A percentile compares a stretch with the other conserved stretches of the same genome.
Conservation (phyloP, 371 early-diverging fungal species). For the Mortierella sp. region DNA sequence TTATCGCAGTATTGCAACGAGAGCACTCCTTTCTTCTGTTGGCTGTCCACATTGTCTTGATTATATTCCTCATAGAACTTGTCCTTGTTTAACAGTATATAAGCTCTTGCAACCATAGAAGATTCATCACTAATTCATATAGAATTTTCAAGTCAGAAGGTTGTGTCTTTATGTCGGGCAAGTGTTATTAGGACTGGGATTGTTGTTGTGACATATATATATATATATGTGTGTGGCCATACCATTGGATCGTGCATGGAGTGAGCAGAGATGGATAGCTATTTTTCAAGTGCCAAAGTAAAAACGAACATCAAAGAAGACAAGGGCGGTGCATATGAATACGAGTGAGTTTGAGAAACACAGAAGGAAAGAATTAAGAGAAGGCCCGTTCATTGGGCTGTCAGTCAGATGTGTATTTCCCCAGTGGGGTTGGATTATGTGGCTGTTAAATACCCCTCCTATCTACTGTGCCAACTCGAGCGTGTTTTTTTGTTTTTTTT, state of each 20-base stretch:
- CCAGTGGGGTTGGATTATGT: too few species aligned
- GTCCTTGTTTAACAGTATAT: background rate
- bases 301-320: too few species aligned
- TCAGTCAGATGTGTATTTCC: too few species aligned
- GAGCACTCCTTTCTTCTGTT: background rate
- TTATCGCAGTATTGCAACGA: too few species aligned
- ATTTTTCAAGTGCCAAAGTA: too few species aligned
- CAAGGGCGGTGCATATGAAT: too few species aligned
- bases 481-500: background rate
- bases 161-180: slow-evolving; percentile 13
- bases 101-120: background rate
- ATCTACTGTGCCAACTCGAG: background rate
- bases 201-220: slow-evolving; percentile 23
- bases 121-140: background rate
- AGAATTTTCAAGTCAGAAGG: background rate
- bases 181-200: slow-evolving; percentile 23
- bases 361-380: too few species aligned
- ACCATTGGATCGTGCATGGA: slow-evolving; percentile 21
- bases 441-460: background rate
- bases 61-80: too few species aligned
- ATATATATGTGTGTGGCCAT: slow-evolving; percentile 7
- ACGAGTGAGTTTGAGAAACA: too few species aligned
- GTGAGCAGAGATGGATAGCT: background rate
- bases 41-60: background rate
- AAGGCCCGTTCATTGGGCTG: too few species aligned